Evolutionary conservation across 257 asterid genomes (phyloP), one percentile per base, ranked within the genome.

Genomic region (Handroanthus guayacan): DNA sequence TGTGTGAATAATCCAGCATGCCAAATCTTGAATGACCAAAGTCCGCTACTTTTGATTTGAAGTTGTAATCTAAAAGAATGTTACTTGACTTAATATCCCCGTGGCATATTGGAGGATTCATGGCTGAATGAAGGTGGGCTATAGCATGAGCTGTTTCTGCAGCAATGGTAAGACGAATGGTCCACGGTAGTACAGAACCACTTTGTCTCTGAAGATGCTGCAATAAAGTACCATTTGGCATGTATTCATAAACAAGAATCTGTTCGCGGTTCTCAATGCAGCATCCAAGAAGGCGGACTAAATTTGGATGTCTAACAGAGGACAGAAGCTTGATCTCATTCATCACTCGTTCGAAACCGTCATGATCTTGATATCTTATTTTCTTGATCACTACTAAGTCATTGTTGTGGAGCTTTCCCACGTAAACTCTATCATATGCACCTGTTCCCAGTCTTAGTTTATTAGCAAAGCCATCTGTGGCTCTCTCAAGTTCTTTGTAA

Each of bases 281-380:
- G 74, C 86, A 90, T 62, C 94, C 96, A 34, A 88, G 76, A 48
- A 90, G 92, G 47, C 92, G 92, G 58, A 90, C 90, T 44, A 90
- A 79, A 50, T 89, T 87, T 9, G 94, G 92, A 74, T 90, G 96
- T 80, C 96, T 90, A 8, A 90, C 92, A 0, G 92, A 87, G 71
- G 92, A 88, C 25, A 90, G 83, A 80, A 90, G 96, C 80, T 90
- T 90, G 84, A 90, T 82, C 83, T 90, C 96, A 55, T 90, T 90
- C 92, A 87, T 87, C 3, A 90, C 92, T 78, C 87, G 92, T 37
- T 87, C 89, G 18, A 78, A 51, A 43, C 89, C 82, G 18, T 88
- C 91, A 0, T 77, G 79, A 58, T 87, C 96, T 1, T 71, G 87
- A 69, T 87, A 86, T 50, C 85, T 82, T 66, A 90, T 83, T 71